These are phyloP conservation scores for Fennellomyces sp. DNA, from an alignment of 371 early-diverging fungal genomes.

Conservation along the genomic window DNA sequence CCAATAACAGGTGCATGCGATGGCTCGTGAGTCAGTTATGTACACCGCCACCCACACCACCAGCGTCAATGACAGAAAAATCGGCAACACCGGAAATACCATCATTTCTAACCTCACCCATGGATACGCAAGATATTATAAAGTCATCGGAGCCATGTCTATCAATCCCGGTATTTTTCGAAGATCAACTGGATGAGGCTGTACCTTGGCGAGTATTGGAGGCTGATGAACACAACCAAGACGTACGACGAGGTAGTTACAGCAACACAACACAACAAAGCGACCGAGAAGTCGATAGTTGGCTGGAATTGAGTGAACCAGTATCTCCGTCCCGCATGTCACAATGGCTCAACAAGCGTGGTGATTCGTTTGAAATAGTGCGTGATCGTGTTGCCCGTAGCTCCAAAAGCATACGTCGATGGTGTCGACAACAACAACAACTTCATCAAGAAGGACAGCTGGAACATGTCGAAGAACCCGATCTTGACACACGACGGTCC, in stretches of 20 bases:
- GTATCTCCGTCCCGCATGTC: slow-evolving; percentile 15
- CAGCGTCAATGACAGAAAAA: not conserved
- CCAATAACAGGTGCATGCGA: slow-evolving; percentile 2
- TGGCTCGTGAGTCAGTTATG: slow-evolving; percentile 11
- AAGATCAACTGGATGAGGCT: slow-evolving; percentile 18
- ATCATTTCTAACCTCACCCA: slow-evolving; percentile 11
- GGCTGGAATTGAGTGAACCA: slow-evolving; percentile 22
- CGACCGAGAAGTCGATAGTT: slow-evolving; percentile 14
- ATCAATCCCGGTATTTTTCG: slow-evolving; percentile 3
- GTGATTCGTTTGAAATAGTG: slow-evolving; percentile 21
- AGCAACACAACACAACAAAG: not conserved
- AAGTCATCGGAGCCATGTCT: no score
- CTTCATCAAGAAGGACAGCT: not conserved
- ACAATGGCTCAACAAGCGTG: slow-evolving; percentile 19
- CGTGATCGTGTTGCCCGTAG: slow-evolving; percentile 18
- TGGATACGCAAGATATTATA: not conserved
- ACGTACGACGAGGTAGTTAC: not conserved
- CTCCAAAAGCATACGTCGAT: slow-evolving; percentile 25
- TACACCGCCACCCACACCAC: no score
- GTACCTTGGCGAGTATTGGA: slow-evolving; percentile 30
- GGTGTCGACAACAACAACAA: slow-evolving; percentile 24
- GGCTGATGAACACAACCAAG: slow-evolving; percentile 1
- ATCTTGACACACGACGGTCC: not conserved
- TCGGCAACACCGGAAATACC: not conserved
- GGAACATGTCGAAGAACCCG: not conserved